These are phyloP conservation scores for Pseudogymnoascus sp. DNA, from an alignment of 2,329 filamentous ascomycete species.

Conservation along the genomic window DNA sequence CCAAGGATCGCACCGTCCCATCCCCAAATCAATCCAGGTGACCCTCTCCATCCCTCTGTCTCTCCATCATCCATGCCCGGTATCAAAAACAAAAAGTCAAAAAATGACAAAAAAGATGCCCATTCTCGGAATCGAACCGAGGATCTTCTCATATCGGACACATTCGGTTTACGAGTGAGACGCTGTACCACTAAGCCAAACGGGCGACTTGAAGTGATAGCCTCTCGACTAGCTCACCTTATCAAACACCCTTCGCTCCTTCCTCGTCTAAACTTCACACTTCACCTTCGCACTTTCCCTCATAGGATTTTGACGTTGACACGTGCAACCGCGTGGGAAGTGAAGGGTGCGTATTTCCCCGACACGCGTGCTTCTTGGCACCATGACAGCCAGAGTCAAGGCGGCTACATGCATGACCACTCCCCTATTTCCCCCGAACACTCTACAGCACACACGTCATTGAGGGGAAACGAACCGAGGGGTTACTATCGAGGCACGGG, in stretches of 20 bases:
- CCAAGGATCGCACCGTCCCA: neutral
- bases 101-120: constrained; percentile 12
- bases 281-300: neutral
- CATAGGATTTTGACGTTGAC: neutral
- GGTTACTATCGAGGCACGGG: neutral
- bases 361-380: neutral
- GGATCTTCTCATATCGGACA: constrained; percentile 18
- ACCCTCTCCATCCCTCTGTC: no score
- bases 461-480: neutral
- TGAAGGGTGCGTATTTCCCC: neutral
- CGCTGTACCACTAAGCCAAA: constrained; percentile 17
- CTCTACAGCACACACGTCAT: no score
- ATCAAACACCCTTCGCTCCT: neutral
- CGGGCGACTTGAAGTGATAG: constrained; percentile 12
- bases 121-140: constrained; percentile 20
- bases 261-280: neutral
- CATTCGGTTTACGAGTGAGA: constrained; percentile 14
- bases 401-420: neutral
- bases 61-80: neutral
- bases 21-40: neutral
- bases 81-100: neutral
- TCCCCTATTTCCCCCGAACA: constrained; percentile 2
- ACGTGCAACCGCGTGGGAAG: neutral
- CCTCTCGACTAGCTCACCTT: neutral
- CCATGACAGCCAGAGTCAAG: neutral